Percentiles rank a stretch among this genome's conserved stretches.
Conservation (phyloP, 2,329 filamentous ascomycete species). For the Leptodontidium sp. region DNA sequence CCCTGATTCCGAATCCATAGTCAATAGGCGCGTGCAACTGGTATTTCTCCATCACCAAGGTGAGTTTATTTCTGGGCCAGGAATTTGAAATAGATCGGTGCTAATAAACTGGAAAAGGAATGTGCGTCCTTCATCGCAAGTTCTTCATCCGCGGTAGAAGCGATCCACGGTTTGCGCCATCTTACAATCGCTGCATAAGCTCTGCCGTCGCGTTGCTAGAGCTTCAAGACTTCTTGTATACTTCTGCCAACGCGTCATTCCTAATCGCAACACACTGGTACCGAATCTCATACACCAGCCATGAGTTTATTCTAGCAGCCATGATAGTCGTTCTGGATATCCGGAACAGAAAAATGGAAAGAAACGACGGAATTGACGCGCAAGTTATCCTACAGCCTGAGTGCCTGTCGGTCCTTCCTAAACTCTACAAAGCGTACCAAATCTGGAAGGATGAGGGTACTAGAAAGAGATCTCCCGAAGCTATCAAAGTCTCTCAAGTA, state of each 20-base stretch:
- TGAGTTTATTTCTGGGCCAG: background rate
- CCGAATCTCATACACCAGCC: constrained; percentile 38
- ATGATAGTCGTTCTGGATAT: constrained; percentile 36
- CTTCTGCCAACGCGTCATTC: constrained; percentile 19
- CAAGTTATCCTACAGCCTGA: constrained; percentile 8
- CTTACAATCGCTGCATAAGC: constrained; percentile 40
- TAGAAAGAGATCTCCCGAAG: constrained; percentile 27
- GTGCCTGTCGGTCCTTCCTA: constrained; percentile 9
- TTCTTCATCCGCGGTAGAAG: constrained; percentile 31
- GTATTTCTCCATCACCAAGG: constrained; percentile 33
- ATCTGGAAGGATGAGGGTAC: constrained; percentile 31
- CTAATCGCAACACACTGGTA: constrained; percentile 35
- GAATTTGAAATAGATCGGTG: background rate
- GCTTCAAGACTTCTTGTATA: constrained; percentile 36
- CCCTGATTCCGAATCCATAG: constrained; percentile 78
- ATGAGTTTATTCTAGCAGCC: constrained; percentile 42
- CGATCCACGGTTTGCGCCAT: constrained; percentile 27
- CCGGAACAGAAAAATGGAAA: constrained; percentile 28
- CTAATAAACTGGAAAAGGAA: constrained; percentile 11
- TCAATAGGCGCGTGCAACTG: constrained; percentile 83
- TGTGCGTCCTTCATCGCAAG: constrained; percentile 36
- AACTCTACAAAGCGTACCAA: constrained; percentile 29
- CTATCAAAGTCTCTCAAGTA: constrained; percentile 33
- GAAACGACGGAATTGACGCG: constrained; percentile 5
- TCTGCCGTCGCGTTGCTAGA: constrained; percentile 40